Evolutionary conservation across 768 basidiomycete genomes (phyloP), one percentile per base, ranked within the genome.

Genomic region (Nidularia sp.): DNA sequence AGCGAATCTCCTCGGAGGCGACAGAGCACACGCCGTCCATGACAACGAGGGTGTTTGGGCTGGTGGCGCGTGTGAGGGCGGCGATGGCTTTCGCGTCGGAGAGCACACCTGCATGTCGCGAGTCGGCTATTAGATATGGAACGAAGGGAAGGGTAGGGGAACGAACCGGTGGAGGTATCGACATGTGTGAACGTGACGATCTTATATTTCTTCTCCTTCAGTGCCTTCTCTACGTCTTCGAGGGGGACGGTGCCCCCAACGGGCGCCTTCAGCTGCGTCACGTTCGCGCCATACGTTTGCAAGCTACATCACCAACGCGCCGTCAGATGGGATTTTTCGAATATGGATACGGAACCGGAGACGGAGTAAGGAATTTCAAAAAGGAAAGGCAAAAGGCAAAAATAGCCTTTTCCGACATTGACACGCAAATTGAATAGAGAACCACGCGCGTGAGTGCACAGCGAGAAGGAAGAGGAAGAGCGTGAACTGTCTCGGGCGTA

Each of bases 11-110:
- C 66, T 98, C 97, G 59, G 88, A 91, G 4, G 91, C 97, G 12
- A 98, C 93, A 1, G 93, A 88, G 70, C 97, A 99, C 29, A 99
- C 97, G n/a, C 84, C 92, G 63, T 99, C 97, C 53, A 93, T 75
- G 6, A 90, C 75, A 42, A 93, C 89, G 55, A 99, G 74, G 1
- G 94, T 93, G 8, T 90, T 81, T 1, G 96, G 95, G 0, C 92
- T 93, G 53, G 90, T 80, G 29, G 77, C 75, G 56, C 75, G 79
- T 46, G 95, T 90, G 7, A 83, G 77, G 47, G 83, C 79, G 15
- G 84, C 84, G 57, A 99, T 83, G 22, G 77, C 79, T 58, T 88
- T 82, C 33, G 90, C 86, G 60, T 93, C 78, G 12, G 92, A 93
- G 45, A 98, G 78, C 10, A 98, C 97, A 45, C 85, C 93, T 77